These are phyloP conservation scores for Phytopythium delawarense DNA, from an alignment of 352 stramenopile genomes.

Conservation along the genomic window DNA sequence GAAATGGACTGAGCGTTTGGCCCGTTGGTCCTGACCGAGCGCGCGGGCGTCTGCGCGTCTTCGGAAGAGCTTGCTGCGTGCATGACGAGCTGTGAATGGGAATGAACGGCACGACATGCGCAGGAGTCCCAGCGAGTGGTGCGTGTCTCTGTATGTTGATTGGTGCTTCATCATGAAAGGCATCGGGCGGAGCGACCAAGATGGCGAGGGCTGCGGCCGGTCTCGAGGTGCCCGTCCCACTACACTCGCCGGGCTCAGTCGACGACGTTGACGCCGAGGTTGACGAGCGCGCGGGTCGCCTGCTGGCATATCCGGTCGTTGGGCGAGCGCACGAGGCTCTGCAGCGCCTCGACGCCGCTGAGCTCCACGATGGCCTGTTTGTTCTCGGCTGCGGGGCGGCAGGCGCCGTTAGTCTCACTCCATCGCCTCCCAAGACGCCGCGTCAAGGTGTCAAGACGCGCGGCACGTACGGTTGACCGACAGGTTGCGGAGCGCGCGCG, in stretches of 20 bases:
- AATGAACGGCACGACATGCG: neutral
- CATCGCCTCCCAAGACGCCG: neutral
- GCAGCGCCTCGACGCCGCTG: conserved; percentile 75
- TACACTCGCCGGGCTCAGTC: conserved; percentile 25
- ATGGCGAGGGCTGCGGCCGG: neutral
- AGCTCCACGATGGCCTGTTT: conserved; percentile 86
- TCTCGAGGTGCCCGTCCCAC: neutral
- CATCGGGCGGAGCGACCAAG: neutral
- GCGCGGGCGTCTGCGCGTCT: neutral
- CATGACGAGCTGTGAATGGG: neutral
- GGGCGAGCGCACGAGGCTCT: conserved; percentile 67
- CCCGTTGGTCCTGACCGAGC: neutral
- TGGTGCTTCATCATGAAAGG: neutral
- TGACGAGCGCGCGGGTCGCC: conserved; percentile 81
- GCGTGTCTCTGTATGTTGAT: neutral
- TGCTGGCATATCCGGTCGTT: conserved; percentile 90
- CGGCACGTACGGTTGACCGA: conserved; percentile 86
- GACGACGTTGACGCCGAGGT: conserved; percentile 84
- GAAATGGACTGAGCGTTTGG: conserved; percentile 3
- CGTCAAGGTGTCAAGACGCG: neutral
- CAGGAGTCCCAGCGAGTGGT: neutral
- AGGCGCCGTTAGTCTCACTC: neutral
- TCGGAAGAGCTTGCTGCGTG: neutral
- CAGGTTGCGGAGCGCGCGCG: conserved; percentile 91
- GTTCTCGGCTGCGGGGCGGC: conserved; percentile 62